Conservation (phyloP, 2,329 filamentous ascomycete genomes). For the Aspergillus calidoustus region DNA sequence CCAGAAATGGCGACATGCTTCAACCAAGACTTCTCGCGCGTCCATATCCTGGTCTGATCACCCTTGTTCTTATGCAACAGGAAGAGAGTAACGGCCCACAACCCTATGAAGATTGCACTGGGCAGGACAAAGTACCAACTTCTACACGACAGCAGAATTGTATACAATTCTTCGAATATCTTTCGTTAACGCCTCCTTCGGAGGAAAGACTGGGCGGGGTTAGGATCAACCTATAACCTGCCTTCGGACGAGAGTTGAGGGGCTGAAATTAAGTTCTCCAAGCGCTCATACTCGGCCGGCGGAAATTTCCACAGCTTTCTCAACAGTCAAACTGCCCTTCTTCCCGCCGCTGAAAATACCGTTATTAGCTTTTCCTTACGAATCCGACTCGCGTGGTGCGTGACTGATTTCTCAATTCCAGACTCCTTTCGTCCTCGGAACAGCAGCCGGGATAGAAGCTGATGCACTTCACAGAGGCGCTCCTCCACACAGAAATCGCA, state of each 20-base stretch:
- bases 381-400: not conserved
- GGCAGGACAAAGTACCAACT: not conserved
- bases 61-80: constrained; percentile 1
- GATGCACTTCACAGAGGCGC: not conserved
- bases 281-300: not conserved
- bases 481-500: not conserved
- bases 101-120: not conserved
- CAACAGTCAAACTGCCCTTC: not conserved
- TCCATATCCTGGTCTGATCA: constrained; percentile 7
- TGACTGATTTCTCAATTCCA: not conserved
- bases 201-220: not conserved
- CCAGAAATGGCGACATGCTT: constrained; percentile 25
- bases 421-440: constrained; percentile 8
- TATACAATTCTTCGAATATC: not conserved
- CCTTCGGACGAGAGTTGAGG: not conserved
- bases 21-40: constrained; percentile 13
- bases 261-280: not conserved
- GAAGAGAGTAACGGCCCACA: not conserved
- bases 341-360: not conserved
- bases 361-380: not conserved
- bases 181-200: not conserved
- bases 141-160: not conserved
- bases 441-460: constrained; percentile 2
- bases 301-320: not conserved
- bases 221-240: not conserved